Evolutionary conservation across 2,329 filamentous ascomycete genomes (phyloP).

Genomic region (Cladophialophora immunda): DNA sequence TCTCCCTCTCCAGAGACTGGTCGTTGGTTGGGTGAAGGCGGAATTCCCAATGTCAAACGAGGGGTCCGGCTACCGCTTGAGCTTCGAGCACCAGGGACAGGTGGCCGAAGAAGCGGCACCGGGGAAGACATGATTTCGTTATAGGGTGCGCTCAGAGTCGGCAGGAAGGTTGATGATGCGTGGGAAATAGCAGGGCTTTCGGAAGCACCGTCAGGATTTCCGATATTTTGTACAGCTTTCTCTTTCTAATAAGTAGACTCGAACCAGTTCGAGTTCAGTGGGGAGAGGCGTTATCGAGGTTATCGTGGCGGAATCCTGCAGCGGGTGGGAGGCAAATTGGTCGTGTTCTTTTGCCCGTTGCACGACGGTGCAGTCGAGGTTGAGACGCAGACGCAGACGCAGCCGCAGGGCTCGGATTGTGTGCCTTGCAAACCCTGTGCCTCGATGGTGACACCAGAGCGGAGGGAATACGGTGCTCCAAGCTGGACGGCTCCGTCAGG

Average conservation of each 20-base stretch:
- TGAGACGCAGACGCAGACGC: conserved; percentile 16
- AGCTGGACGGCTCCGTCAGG: neutral
- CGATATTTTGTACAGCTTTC: neutral
- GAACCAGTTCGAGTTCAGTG: neutral
- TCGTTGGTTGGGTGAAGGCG: conserved; percentile 82
- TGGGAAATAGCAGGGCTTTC: neutral
- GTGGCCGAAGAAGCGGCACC: conserved; percentile 82
- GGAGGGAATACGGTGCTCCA: neutral
- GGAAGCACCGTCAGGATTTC: neutral
- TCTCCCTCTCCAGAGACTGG: conserved; percentile 69
- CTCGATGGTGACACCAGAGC: neutral
- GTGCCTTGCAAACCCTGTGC: conserved; percentile 19
- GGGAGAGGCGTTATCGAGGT: conserved; percentile 10
- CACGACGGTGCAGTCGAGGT: conserved; percentile 27
- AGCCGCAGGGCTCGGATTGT: neutral
- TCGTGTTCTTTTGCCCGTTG: conserved; percentile 14
- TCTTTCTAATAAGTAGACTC: neutral
- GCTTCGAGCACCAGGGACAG: conserved; percentile 75
- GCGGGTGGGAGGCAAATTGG: conserved; percentile 10
- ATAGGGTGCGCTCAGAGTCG: neutral
- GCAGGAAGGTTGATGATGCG: conserved; percentile 4
- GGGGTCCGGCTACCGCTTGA: conserved; percentile 72
- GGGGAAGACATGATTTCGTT: conserved; percentile 72
- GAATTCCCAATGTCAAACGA: conserved; percentile 87
- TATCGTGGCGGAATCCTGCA: conserved; percentile 10